Evolutionary conservation across 1,284 basidiomycete genomes (phyloP), one percentile per base, ranked within the genome.

Genomic region (Pisolithus thermaeus): DNA sequence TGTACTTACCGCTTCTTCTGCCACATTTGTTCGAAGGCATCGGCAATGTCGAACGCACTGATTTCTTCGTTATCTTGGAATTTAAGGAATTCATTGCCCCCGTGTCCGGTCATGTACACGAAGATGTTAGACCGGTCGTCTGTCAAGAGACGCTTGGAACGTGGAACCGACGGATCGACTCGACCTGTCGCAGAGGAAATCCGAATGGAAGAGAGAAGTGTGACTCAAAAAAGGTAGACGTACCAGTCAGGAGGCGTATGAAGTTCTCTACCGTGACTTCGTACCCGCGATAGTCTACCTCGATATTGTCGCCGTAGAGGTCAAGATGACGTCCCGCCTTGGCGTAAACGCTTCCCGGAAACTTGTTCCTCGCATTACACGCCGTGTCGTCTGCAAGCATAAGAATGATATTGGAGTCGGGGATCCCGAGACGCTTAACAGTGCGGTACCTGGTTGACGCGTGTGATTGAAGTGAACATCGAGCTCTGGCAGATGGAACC

Each of bases 31-130:
- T 94, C 93, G 55, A 99, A 88, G 0, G 96, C 95, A 67, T 99
- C 96, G 0, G 96, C 95, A 36, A 97, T 81, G 66, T 99, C 96
- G 53, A 92, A 92, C 0, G 96, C 93, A 49, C 89, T 92, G 59
- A 99, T 92, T 66, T 99, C 97, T 68, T 99, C 96, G 65, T 92
- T 92, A 68, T 99, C 96, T 66, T 99, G 96, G 67, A 99, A 99
- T 70, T 99, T 99, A 60, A 99, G 80, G 67, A 99, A 99, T 69
- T 97, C 96, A 61, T 97, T 90, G 0, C 96, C 96, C 4, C 97
- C 96, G 61, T 99, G 96, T 0, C 96, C 97, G 0, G 97, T 97
- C 90, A 99, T 91, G 70, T 97, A 99, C 23, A 99, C 82, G 65
- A 99, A 97, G 52, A 99, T 79, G 64, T 99, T 99, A 7, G 90